Base-by-base conservation (phyloP, 257 asterid genomes). In the Solanum tarijense region DNA sequence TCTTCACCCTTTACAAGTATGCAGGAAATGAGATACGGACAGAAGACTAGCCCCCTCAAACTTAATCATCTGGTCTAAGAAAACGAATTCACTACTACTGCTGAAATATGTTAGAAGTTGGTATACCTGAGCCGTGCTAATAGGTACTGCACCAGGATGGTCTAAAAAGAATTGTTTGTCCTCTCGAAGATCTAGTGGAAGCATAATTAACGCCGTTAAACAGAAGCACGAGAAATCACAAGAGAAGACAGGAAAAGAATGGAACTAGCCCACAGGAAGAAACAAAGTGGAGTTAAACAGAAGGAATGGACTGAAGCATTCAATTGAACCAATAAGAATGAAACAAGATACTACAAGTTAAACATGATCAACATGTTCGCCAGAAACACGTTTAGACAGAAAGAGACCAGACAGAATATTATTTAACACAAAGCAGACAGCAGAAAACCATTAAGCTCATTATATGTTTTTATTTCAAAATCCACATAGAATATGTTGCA, bases 121-220 rank as follows among this genome's bases (percentile, higher is more conserved):
- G 41, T 32, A 34, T 89, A 94, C 98, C 95, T 93, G 94, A 12
- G 92, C 88, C 20, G 93, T 90, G 78, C 94, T 84, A 87, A 95
- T 93, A 85, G 96, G 93, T 87, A 91, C 92, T 78, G 96, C 96
- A 86, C 98, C 98, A 78, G 98, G 98, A 88, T 93, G 98, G 87
- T 93, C 95, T 31, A 88, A 83, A 79, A 95, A 92, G 90, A 94
- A 95, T 84, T 95, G 96, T 82, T 89, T 92, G 65, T 94, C 98
- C 81, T 95, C 98, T 25, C 96, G 96, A 75, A 95, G 98, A 92
- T 95, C 98, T 95, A 91, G 73, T 86, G 86, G 84, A 75, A 89
- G 87, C 90, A 79, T 29, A 90, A 35, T 69, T 25, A 36, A 83
- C 41, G 20, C 43, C 79, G 25, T 13, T 39, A 34, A 25, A 62